A percentile compares a stretch with the other conserved stretches of the same genome.
Conservation (phyloP, 2,329 filamentous ascomycete genomes). For the Uncinocarpus reesii region DNA sequence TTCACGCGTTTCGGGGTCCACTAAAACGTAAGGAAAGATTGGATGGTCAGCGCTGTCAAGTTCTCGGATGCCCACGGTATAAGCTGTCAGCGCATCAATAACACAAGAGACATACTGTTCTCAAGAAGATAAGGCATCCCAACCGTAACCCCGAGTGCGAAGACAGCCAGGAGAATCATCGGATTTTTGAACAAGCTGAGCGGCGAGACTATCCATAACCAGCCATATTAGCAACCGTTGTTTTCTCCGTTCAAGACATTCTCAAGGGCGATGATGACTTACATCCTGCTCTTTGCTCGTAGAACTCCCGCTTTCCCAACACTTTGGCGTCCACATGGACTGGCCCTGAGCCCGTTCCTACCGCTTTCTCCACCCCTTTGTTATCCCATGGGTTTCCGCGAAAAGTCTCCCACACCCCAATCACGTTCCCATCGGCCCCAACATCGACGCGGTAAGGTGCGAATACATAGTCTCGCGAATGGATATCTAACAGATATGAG, state of each 20-base stretch:
- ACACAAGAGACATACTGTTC: constrained; percentile 59
- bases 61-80: background rate
- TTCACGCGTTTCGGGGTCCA: constrained; percentile 91
- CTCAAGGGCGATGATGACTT: constrained; percentile 28
- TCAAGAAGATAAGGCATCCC: constrained; percentile 94
- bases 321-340: constrained; percentile 53
- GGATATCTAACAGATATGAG: constrained; percentile 73
- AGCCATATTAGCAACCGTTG: background rate
- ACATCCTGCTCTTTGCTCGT: constrained; percentile 66
- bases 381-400: constrained; percentile 85
- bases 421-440: constrained; percentile 37
- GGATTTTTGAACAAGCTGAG: constrained; percentile 79
- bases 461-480: constrained; percentile 65
- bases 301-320: constrained; percentile 60
- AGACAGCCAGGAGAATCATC: constrained; percentile 86
- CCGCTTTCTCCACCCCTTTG: constrained; percentile 49
- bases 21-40: constrained; percentile 40
- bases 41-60: background rate
- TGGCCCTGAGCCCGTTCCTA: constrained; percentile 31
- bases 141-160: constrained; percentile 72
- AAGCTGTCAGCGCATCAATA: constrained; percentile 1
- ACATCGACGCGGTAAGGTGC: constrained; percentile 67
- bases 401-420: constrained; percentile 72
- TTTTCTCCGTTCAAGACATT: background rate
- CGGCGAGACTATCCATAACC: constrained; percentile 54